Percentiles rank a stretch among this genome's conserved stretches.
Evolutionary conservation across 2,329 filamentous ascomycete genomes (phyloP).

Genomic region (Paecilomyces dactylethromorphus): DNA sequence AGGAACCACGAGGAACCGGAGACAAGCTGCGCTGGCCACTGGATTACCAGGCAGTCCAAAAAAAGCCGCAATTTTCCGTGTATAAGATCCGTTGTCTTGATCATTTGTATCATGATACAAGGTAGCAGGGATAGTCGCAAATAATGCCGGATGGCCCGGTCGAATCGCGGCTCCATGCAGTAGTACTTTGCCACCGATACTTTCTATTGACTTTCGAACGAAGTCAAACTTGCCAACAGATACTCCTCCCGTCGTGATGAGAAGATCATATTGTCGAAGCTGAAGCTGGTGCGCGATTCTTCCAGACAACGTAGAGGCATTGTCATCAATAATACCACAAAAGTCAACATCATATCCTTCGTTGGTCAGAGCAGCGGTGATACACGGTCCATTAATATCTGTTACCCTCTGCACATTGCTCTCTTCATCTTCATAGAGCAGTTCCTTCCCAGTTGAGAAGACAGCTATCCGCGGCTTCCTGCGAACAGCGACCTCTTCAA

Average conservation of each 20-base stretch:
- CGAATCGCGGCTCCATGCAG: slow-evolving; percentile 23
- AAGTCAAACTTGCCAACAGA: slow-evolving; percentile 22
- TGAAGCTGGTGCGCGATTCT: slow-evolving; percentile 3
- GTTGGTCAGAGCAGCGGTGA: slow-evolving; percentile 9
- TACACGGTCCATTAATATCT: slow-evolving; percentile 20
- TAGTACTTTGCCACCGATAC: slow-evolving; percentile 12
- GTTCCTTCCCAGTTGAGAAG: slow-evolving; percentile 15
- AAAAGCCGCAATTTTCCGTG: slow-evolving; percentile 10
- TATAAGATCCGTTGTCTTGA: neutral
- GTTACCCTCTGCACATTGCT: slow-evolving; percentile 5
- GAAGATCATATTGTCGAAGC: slow-evolving; percentile 12
- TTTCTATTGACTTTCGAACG: slow-evolving; percentile 12
- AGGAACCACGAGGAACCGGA: slow-evolving; percentile 21
- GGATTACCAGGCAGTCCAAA: slow-evolving; percentile 23
- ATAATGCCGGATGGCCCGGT: slow-evolving; percentile 23
- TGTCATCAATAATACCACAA: slow-evolving; percentile 14
- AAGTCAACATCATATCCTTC: slow-evolving; percentile 12
- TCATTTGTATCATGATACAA: neutral
- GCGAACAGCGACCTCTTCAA: slow-evolving; percentile 9
- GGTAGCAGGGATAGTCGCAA: slow-evolving; percentile 12
- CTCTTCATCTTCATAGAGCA: neutral
- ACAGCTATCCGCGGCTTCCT: slow-evolving; percentile 9
- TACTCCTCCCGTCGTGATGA: slow-evolving; percentile 23
- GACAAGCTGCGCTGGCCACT: slow-evolving; percentile 19
- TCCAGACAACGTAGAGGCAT: slow-evolving; percentile 5